phyloP scores from a whole-genome alignment of 2,329 filamentous ascomycete genomes.

The Coniella vitis region DNA sequence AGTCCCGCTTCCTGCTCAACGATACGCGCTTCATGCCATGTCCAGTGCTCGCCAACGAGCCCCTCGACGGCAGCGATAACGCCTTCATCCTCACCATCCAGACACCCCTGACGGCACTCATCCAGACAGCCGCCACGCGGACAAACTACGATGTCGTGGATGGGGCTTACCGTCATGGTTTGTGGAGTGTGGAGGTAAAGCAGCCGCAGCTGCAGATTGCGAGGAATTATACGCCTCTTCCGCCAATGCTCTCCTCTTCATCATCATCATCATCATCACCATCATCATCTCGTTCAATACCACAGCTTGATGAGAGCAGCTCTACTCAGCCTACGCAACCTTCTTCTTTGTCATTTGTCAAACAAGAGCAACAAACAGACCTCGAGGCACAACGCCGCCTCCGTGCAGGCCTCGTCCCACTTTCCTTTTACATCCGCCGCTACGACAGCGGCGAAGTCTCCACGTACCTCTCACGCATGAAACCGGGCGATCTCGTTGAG shows the following conservation, averaged over 20 bases:
- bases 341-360: conserved; percentile 16
- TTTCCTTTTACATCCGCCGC: conserved; percentile 73
- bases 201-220: conserved; percentile 92
- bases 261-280: too few species aligned
- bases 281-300: too few species aligned
- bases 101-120: conserved; percentile 25
- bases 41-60: conserved; percentile 52
- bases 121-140: conserved; percentile 14
- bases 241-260: too few species aligned
- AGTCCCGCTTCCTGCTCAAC: conserved; percentile 38
- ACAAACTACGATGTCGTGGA: conserved; percentile 23
- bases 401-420: conserved; percentile 23
- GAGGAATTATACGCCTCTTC: conserved; percentile 79
- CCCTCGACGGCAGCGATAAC: conserved; percentile 59
- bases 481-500: conserved; percentile 58
- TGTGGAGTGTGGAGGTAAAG: conserved; percentile 90
- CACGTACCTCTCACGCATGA: conserved; percentile 64
- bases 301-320: too few species aligned
- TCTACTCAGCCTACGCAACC: too few species aligned
- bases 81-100: conserved; percentile 62
- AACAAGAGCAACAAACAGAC: background rate
- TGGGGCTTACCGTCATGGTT: conserved; percentile 51
- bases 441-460: conserved; percentile 81
- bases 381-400: conserved; percentile 21
- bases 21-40: conserved; percentile 57